phyloP scores from a whole-genome alignment of 148 eudicot species.

The Tetragonia tetragonoides region DNA sequence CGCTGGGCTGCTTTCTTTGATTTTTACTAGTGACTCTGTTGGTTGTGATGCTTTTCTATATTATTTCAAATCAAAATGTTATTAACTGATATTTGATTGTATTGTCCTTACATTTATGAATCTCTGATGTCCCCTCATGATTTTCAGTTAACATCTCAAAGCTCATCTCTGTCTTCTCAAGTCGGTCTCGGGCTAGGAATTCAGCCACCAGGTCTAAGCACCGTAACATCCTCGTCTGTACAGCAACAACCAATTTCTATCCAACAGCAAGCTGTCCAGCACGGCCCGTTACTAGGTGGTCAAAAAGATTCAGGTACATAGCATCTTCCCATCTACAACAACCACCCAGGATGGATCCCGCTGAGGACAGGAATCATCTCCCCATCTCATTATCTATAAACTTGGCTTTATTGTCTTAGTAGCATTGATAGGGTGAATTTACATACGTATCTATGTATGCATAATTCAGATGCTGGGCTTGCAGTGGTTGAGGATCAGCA shows the following conservation, averaged over 20 bases:
- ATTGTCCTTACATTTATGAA: not conserved
- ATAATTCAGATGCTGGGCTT: conserved; percentile 47
- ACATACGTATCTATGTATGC: not conserved
- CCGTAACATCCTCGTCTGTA: conserved; percentile 48
- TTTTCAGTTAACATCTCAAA: conserved; percentile 82
- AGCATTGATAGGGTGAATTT: conserved; percentile 1
- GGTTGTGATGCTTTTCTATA: not conserved
- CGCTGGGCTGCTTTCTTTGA: not conserved
- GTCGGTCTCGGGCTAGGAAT: conserved; percentile 71
- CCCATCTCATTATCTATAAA: not conserved
- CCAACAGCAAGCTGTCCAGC: conserved; percentile 59
- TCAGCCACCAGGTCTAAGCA: conserved; percentile 57
- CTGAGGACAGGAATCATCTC: not conserved
- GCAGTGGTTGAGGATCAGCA: conserved; percentile 66
- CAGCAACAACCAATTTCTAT: conserved; percentile 68
- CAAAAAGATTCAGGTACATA: conserved; percentile 69
- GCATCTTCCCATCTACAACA: not conserved
- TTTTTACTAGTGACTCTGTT: no score
- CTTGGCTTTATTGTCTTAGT: not conserved
- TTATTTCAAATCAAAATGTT: not conserved
- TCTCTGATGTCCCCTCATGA: not conserved
- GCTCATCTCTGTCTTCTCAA: conserved; percentile 61
- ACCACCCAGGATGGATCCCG: no score
- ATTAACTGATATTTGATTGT: not conserved
- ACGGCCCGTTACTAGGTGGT: conserved; percentile 45